These are phyloP conservation scores for Thielaviopsis cerberus DNA, from an alignment of 2,329 filamentous ascomycete genomes.

Conservation along the genomic window DNA sequence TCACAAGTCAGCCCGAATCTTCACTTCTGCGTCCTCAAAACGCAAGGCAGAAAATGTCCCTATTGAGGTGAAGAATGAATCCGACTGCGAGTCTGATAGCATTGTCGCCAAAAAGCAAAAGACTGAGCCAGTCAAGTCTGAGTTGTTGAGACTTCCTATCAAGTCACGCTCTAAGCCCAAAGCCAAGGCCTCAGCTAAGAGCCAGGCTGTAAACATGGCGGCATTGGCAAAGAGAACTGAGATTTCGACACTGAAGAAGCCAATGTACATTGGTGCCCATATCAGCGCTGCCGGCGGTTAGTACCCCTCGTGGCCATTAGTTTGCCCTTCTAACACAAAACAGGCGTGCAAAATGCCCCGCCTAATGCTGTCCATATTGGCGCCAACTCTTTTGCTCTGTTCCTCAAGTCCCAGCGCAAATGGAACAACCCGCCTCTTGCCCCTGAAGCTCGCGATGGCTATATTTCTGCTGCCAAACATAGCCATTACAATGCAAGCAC, in stretches of 20 bases:
- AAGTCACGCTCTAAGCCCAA: constrained; percentile 5
- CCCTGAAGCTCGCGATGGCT: constrained; percentile 46
- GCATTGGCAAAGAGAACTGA: constrained; percentile 47
- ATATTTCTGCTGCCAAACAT: constrained; percentile 47
- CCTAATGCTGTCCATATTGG: constrained; percentile 63
- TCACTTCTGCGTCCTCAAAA: constrained; percentile 1
- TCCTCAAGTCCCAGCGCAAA: constrained; percentile 90
- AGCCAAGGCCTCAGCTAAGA: constrained; percentile 21
- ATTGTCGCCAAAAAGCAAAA: constrained; percentile 26
- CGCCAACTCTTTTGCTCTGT: constrained; percentile 83
- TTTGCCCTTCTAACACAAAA: neutral
- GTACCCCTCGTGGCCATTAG: too few species aligned
- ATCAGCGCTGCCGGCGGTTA: constrained; percentile 73
- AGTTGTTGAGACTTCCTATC: constrained; percentile 5
- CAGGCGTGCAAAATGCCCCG: constrained; percentile 78
- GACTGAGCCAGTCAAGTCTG: constrained; percentile 12
- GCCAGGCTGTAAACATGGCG: constrained; percentile 32
- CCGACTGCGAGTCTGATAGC: constrained; percentile 12
- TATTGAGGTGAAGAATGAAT: constrained; percentile 15
- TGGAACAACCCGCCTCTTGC: constrained; percentile 72
- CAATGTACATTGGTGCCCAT: constrained; percentile 78
- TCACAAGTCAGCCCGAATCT: constrained; percentile 7
- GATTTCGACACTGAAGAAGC: constrained; percentile 40
- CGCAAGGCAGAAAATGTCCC: constrained; percentile 14
- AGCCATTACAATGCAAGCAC: constrained; percentile 56